Conservation (phyloP, 1,139 yeast species). For the Insectozyma bohioensis region DNA sequence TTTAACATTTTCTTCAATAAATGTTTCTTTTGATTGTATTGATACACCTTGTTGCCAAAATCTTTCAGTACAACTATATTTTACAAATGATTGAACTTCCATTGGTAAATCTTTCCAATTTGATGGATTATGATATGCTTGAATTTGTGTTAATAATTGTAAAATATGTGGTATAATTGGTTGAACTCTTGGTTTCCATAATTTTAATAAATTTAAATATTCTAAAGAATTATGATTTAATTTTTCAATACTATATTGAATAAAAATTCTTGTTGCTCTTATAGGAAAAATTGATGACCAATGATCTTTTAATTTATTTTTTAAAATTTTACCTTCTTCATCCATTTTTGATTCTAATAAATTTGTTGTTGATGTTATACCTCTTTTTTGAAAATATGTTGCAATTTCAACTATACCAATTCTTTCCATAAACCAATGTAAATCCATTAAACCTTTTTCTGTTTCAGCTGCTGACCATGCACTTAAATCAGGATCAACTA, state of each 20-base stretch:
- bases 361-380: conserved; percentile 75
- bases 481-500: conserved; percentile 87
- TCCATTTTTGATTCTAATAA: conserved; percentile 82
- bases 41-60: conserved; percentile 99
- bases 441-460: conserved; percentile 80
- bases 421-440: conserved; percentile 98
- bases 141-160: conserved; percentile 84
- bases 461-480: conserved; percentile 96
- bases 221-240: conserved; percentile 76
- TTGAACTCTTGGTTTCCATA: conserved; percentile 93
- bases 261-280: conserved; percentile 90
- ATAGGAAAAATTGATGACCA: conserved; percentile 96
- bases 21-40: conserved; percentile 89
- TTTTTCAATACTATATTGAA: conserved; percentile 93
- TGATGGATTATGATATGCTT: conserved; percentile 89
- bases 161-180: conserved; percentile 90
- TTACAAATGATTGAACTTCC: conserved; percentile 88
- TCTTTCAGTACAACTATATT: conserved; percentile 84
- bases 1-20: conserved; percentile 89
- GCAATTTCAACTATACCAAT: conserved; percentile 93
- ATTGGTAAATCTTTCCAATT: conserved; percentile 88
- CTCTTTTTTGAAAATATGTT: conserved; percentile 79
- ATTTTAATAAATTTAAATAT: conserved; percentile 63
- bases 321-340: conserved; percentile 78
- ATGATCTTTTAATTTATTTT: conserved; percentile 76